Evolutionary conservation across 768 basidiomycete species (phyloP).

Genomic region (Hortiboletus campestris): DNA sequence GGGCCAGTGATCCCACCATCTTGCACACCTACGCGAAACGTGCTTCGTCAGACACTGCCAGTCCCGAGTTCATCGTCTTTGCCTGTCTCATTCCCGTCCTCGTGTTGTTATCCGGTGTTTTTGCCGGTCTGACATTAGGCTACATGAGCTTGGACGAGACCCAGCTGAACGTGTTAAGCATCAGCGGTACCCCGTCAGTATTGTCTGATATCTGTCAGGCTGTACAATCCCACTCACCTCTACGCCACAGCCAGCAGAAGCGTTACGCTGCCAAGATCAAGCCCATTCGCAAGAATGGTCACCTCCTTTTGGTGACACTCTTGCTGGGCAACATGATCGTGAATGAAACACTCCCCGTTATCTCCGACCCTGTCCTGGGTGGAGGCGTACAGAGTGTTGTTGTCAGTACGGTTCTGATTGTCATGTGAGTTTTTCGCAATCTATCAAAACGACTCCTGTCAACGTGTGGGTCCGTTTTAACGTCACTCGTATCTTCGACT

Average conservation of each 20-base stretch:
- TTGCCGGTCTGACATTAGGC: conserved; percentile 89
- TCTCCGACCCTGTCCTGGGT: conserved; percentile 75
- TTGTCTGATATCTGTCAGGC: neutral
- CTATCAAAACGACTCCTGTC: neutral
- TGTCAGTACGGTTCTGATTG: conserved; percentile 80
- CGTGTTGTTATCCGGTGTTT: conserved; percentile 78
- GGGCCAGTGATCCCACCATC: conserved; percentile 7
- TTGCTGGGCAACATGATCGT: conserved; percentile 90
- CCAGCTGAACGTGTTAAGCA: conserved; percentile 82
- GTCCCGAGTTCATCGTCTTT: conserved; percentile 38
- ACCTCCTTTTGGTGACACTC: conserved; percentile 78
- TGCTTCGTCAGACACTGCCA: conserved; percentile 15
- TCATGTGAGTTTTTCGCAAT: conserved; percentile 60
- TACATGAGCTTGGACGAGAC: conserved; percentile 94
- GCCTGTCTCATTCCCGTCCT: conserved; percentile 76
- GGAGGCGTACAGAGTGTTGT: conserved; percentile 77
- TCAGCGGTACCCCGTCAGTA: conserved; percentile 78
- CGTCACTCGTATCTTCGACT: neutral
- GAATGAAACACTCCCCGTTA: conserved; percentile 84
- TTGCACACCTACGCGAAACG: conserved; percentile 34
- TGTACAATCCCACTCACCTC: neutral
- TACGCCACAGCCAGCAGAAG: conserved; percentile 62
- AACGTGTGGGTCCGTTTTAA: neutral
- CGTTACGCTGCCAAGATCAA: conserved; percentile 81
- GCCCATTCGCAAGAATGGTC: conserved; percentile 82